phyloP scores from a whole-genome alignment of 2,329 filamentous ascomycete genomes.

The Fusarium begoniae region DNA sequence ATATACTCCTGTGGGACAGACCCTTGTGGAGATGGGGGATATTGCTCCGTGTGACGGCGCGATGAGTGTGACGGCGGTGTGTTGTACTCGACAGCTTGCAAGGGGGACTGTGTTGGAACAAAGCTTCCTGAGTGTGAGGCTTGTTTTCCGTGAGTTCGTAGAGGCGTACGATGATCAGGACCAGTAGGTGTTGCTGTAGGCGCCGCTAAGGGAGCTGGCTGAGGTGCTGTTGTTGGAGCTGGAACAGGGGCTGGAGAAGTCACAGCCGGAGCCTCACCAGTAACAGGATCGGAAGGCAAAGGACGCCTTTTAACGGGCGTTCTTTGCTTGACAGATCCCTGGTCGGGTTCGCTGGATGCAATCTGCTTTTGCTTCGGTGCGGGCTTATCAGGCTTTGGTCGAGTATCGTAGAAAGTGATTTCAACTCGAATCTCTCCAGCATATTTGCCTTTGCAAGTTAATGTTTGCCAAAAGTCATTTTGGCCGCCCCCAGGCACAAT shows the following conservation, averaged over 20 bases:
- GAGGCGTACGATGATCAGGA: conserved; percentile 58
- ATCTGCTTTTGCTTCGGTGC: conserved; percentile 60
- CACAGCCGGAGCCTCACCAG: conserved; percentile 56
- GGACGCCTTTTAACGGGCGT: conserved; percentile 83
- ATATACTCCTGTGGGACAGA: conserved; percentile 29
- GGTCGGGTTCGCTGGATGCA: conserved; percentile 49
- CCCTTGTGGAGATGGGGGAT: conserved; percentile 48
- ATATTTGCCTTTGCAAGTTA: conserved; percentile 92
- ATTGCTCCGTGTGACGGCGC: conserved; percentile 49
- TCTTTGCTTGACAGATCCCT: conserved; percentile 56
- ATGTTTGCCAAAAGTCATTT: conserved; percentile 88
- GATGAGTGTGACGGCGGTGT: conserved; percentile 50
- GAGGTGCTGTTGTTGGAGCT: conserved; percentile 3
- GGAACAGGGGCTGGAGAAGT: conserved; percentile 20
- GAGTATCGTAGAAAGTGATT: conserved; percentile 93
- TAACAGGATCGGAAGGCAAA: conserved; percentile 80
- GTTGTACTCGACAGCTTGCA: conserved; percentile 62
- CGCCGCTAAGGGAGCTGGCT: conserved; percentile 31
- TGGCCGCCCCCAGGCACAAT: conserved; percentile 90
- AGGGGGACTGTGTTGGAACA: conserved; percentile 61
- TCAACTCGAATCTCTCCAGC: conserved; percentile 95
- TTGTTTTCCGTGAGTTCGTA: conserved; percentile 57
- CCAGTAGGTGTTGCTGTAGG: conserved; percentile 45
- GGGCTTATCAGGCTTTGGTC: conserved; percentile 81
- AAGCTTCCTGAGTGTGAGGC: conserved; percentile 49